These are phyloP conservation scores for Hyphodiscus hymeniophilus DNA, from an alignment of 495 filamentous ascomycete species.

Conservation along the genomic window DNA sequence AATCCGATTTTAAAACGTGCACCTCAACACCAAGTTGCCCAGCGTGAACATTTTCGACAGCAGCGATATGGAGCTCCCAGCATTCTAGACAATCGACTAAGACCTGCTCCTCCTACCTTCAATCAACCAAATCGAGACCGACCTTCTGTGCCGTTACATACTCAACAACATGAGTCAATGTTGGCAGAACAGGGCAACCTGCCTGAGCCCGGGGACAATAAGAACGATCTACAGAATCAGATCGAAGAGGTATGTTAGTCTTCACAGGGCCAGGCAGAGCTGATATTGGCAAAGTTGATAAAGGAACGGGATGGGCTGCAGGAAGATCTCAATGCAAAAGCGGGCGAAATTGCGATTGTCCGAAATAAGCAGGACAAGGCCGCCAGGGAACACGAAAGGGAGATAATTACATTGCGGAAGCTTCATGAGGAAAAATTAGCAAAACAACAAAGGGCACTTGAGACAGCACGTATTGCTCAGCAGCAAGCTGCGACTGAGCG, in stretches of 20 bases:
- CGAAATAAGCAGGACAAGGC: conserved; percentile 41
- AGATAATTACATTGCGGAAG: conserved; percentile 35
- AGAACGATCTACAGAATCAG: conserved; percentile 12
- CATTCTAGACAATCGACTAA: not conserved
- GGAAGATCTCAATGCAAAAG: conserved; percentile 19
- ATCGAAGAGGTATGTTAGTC: conserved; percentile 16
- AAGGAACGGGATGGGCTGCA: conserved; percentile 17
- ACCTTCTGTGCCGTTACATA: not conserved
- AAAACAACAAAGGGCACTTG: conserved; percentile 34
- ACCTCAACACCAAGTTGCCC: conserved; percentile 16
- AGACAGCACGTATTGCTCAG: conserved; percentile 37
- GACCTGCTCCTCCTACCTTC: conserved; percentile 2
- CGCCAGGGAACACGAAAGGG: conserved; percentile 34
- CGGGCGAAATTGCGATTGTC: conserved; percentile 43
- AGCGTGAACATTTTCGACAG: conserved; percentile 26
- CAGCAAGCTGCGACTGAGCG: conserved; percentile 39
- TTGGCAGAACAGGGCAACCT: conserved; percentile 2
- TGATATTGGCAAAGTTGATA: conserved; percentile 10
- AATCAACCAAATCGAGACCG: conserved; percentile 5
- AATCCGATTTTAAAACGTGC: conserved; percentile 11
- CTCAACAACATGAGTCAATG: conserved; percentile 5
- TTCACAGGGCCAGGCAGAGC: not conserved
- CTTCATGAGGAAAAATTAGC: conserved; percentile 36
- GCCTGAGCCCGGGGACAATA: not conserved
- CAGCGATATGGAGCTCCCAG: conserved; percentile 23